Conservation (phyloP, 2,329 filamentous ascomycete species). For the Triangularia setosa region DNA sequence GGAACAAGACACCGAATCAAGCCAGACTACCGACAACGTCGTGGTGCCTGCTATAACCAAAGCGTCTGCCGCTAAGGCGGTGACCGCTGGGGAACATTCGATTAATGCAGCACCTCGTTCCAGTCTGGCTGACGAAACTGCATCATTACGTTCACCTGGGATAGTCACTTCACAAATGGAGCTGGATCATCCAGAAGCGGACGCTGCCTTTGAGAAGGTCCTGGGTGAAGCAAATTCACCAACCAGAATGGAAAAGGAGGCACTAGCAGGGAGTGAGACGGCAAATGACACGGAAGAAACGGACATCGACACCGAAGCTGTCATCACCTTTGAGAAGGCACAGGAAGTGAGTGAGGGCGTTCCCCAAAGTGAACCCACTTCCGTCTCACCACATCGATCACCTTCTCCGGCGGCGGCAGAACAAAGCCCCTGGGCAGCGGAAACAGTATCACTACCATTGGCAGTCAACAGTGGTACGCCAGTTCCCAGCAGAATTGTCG, state of each 20-base stretch:
- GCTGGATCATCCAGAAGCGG: not conserved
- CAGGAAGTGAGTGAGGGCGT: not conserved
- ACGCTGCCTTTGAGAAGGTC: not conserved
- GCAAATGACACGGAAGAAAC: not conserved
- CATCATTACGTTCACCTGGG: not conserved
- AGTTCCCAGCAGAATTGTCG: slow-evolving; percentile 33
- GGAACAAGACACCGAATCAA: not conserved
- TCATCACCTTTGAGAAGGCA: not conserved
- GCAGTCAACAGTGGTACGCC: not conserved
- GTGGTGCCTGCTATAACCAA: not conserved
- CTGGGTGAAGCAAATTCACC: not conserved
- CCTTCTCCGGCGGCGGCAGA: not conserved
- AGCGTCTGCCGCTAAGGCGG: not conserved
- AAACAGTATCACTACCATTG: not conserved
- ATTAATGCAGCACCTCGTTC: not conserved
- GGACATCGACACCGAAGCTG: not conserved
- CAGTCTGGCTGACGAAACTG: not conserved
- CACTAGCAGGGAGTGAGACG: not conserved
- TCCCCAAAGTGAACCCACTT: not conserved
- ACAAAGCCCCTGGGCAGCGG: slow-evolving; percentile 14
- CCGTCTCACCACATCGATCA: not conserved
- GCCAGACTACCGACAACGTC: not conserved
- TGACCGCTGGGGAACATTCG: not conserved
- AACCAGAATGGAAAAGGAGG: not conserved
- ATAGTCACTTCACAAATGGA: not conserved